Base-by-base conservation (phyloP, 164 flowering plant species). In the Vitis cinerea region DNA sequence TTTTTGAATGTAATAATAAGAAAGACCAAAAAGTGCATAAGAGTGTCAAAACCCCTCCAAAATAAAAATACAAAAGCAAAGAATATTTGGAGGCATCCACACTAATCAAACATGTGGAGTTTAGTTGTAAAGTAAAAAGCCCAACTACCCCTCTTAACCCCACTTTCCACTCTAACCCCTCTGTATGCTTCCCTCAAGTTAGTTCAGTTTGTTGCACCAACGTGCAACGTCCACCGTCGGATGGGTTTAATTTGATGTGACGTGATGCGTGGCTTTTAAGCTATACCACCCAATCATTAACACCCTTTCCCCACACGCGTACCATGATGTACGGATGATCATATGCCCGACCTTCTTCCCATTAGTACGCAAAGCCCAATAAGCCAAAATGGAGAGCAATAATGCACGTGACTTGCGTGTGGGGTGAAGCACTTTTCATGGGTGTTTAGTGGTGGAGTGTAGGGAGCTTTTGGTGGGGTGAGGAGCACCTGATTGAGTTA, bases 251-350 rank as follows among this genome's bases (percentile, higher is more conserved):
- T 59, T 31, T 31, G 44, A 23, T 19, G 29, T 23, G 44, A 52
- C 9, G 16, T 30, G 19, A 67, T 67, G 71, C 76, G 71, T 73
- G 63, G 72, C 71, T 73, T 73, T 29, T 58, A 73, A 73, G 71
- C 59, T 58, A 53, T 8, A 54, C 73, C 10, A 61, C 44, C 44
- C 44, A 31, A 70, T 51, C 60, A 61, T 58, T 12, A 16, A 59
- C 30, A 30, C 65, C 29, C 69, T 65, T 72, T 11, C 7, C 4
- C 60, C 65, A 29, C 66, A 72, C 69, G n/a, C n/a, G n/a, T n/a
- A n/a, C n/a, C n/a, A n/a, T n/a, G n/a, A n/a, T n/a, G n/a, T n/a
- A n/a, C n/a, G n/a, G n/a, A n/a, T n/a, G n/a, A n/a, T n/a, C n/a
- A n/a, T n/a, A n/a, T n/a, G n/a, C n/a, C n/a, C n/a, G n/a, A n/a